phyloP scores from a whole-genome alignment of 371 early-diverging fungal genomes.

The Mucor plumbeus region DNA sequence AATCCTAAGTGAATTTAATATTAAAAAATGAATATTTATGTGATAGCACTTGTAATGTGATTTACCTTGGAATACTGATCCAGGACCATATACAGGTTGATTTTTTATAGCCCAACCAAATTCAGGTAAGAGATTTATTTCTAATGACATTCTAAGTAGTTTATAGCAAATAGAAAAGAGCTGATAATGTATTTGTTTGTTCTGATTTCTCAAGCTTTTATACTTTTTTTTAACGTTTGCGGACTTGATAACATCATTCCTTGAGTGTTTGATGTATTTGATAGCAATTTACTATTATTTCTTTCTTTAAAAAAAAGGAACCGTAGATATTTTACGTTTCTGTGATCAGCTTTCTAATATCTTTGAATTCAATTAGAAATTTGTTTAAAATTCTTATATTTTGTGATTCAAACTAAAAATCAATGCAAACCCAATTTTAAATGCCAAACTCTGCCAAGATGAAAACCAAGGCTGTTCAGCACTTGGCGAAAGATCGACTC shows the following conservation, averaged over 20 bases:
- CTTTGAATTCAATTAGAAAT: no score
- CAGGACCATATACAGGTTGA: slow-evolving; percentile 25
- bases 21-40: neutral
- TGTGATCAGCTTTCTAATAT: no score
- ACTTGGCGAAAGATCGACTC: slow-evolving; percentile 1
- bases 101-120: slow-evolving; percentile 27
- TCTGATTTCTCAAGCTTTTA: neutral
- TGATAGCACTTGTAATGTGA: neutral
- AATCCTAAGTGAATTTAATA: slow-evolving; percentile 2
- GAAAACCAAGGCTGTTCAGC: neutral
- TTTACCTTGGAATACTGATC: slow-evolving; percentile 36
- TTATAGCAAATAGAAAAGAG: neutral
- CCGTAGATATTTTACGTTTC: no score
- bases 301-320: no score
- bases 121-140: slow-evolving; percentile 23
- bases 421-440: neutral
- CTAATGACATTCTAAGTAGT: slow-evolving; percentile 1
- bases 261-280: neutral
- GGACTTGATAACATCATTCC: neutral
- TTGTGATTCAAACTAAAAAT: no score
- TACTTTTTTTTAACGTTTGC: neutral
- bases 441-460: neutral
- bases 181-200: neutral
- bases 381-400: no score
- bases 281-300: neutral